These are phyloP conservation scores for Suillus sp. DNA, from an alignment of 768 basidiomycete species.

Conservation along the genomic window DNA sequence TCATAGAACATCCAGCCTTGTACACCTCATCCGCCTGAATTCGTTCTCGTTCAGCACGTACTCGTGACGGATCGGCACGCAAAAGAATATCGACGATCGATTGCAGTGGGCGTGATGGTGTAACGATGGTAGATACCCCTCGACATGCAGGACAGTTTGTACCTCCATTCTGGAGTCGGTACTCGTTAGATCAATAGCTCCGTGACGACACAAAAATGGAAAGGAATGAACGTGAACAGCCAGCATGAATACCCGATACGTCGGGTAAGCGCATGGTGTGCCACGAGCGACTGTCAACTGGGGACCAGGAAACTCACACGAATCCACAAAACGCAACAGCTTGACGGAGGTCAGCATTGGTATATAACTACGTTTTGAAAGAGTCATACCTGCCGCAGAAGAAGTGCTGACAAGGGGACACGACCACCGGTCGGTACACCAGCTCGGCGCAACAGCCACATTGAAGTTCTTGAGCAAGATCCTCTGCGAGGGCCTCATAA, in stretches of 20 bases:
- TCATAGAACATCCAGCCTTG: conserved; percentile 56
- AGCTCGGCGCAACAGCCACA: conserved; percentile 86
- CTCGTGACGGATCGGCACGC: conserved; percentile 68
- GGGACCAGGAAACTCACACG: conserved; percentile 55
- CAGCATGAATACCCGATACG: background rate
- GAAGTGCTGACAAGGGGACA: conserved; percentile 86
- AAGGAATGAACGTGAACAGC: background rate
- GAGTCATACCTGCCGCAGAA: conserved; percentile 79
- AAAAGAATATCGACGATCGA: conserved; percentile 71
- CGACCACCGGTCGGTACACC: conserved; percentile 79
- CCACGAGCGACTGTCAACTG: background rate
- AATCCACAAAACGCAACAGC: conserved; percentile 84
- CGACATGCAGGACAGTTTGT: conserved; percentile 85
- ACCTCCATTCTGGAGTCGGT: conserved; percentile 67
- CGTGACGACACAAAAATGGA: background rate
- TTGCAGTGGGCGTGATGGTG: conserved; percentile 74
- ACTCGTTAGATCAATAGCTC: conserved; percentile 16
- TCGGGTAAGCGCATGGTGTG: background rate
- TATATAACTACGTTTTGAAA: background rate
- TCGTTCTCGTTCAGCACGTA: conserved; percentile 68
- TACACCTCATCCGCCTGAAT: conserved; percentile 85
- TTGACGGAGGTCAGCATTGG: conserved; percentile 50
- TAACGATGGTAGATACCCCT: conserved; percentile 63
- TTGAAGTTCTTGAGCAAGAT: conserved; percentile 73
- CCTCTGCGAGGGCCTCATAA: conserved; percentile 48